Conservation (phyloP, 805 yeast species). For the Starmerella etchellsii region DNA sequence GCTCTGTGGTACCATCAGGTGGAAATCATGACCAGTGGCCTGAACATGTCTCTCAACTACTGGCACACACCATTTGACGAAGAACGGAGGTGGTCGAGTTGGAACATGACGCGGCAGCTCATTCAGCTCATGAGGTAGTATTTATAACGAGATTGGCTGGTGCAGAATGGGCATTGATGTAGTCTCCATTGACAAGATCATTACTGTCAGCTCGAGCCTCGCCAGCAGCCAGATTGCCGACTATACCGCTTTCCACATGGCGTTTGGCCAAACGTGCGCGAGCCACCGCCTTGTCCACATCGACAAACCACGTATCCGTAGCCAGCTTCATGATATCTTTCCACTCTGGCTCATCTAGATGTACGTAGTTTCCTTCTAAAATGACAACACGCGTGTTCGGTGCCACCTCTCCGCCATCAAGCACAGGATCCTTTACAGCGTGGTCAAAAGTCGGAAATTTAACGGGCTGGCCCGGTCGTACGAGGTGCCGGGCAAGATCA, state of each 20-base stretch:
- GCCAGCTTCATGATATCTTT: slow-evolving; percentile 31
- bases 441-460: slow-evolving; percentile 63
- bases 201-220: slow-evolving; percentile 31
- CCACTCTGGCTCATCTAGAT: slow-evolving; percentile 53
- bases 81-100: slow-evolving; percentile 23
- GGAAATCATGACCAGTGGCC: slow-evolving; percentile 17
- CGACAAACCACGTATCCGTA: slow-evolving; percentile 35
- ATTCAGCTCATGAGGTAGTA: neutral
- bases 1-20: slow-evolving; percentile 34
- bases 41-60: slow-evolving; percentile 25
- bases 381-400: slow-evolving; percentile 43
- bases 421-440: slow-evolving; percentile 50
- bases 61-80: slow-evolving; percentile 25
- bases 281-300: slow-evolving; percentile 35
- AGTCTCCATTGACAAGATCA: slow-evolving; percentile 53
- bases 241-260: slow-evolving; percentile 38
- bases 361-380: slow-evolving; percentile 65
- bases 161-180: slow-evolving; percentile 23
- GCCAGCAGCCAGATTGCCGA: slow-evolving; percentile 26
- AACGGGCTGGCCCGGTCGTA: slow-evolving; percentile 10
- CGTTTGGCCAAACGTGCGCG: slow-evolving; percentile 50
- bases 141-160: slow-evolving; percentile 19
- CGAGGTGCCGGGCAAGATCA: slow-evolving; percentile 26
- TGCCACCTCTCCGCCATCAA: slow-evolving; percentile 36
- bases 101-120: slow-evolving; percentile 24